Conservation (phyloP, 495 filamentous ascomycete species). For the Xylaria grammica region DNA sequence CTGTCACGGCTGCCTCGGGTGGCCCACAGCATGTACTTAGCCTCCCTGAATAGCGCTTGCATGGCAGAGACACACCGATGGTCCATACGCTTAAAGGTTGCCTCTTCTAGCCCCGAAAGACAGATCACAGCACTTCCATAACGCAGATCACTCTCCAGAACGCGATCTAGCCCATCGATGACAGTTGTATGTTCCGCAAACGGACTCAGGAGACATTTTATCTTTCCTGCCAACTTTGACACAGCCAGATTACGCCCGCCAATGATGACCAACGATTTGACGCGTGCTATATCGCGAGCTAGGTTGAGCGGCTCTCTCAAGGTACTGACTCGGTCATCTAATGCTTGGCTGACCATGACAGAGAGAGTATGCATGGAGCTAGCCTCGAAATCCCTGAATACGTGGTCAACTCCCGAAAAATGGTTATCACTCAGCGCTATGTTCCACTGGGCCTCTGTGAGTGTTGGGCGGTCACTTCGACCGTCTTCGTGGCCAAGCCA, state of each 20-base stretch:
- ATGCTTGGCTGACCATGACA: constrained; percentile 51
- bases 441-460: constrained; percentile 48
- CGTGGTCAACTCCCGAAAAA: constrained; percentile 54
- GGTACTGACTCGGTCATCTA: constrained; percentile 35
- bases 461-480: constrained; percentile 34
- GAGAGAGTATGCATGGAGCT: constrained; percentile 37
- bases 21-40: constrained; percentile 50
- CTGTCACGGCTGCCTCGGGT: background rate
- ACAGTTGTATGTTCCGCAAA: background rate
- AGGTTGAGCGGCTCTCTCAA: constrained; percentile 1
- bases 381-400: constrained; percentile 4
- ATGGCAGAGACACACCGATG: constrained; percentile 23
- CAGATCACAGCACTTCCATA: constrained; percentile 5
- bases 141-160: background rate
- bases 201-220: background rate
- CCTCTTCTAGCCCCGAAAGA: constrained; percentile 47
- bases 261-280: constrained; percentile 26
- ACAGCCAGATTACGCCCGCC: constrained; percentile 18
- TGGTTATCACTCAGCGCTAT: constrained; percentile 37
- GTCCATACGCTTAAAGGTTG: constrained; percentile 39
- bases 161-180: background rate
- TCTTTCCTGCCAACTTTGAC: constrained; percentile 4
- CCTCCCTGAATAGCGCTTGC: constrained; percentile 38
- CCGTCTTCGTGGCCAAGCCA: constrained; percentile 50
- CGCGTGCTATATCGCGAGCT: background rate